A percentile compares a stretch with the other conserved stretches of the same genome.
phyloP scores from a whole-genome alignment of 2,329 filamentous ascomycete genomes.

The Diaporthe citri region DNA sequence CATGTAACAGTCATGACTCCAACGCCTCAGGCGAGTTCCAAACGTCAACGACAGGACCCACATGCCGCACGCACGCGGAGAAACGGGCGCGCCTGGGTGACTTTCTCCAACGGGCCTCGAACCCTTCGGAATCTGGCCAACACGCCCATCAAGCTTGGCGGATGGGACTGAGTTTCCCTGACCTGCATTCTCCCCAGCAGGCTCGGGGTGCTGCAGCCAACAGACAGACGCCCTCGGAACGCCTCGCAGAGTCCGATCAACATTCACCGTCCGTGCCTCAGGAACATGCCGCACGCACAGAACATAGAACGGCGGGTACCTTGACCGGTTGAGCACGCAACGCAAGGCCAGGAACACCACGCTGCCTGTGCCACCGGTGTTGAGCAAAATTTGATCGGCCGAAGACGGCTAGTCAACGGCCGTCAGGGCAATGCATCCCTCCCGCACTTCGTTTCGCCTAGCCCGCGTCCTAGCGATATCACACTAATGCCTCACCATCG shows the following conservation, averaged over 20 bases:
- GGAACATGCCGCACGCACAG: slow-evolving; percentile 24
- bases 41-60: background rate
- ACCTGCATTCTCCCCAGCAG: slow-evolving; percentile 4
- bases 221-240: slow-evolving; percentile 5
- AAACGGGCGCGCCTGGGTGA: background rate
- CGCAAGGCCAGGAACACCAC: background rate
- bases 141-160: background rate
- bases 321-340: slow-evolving; percentile 4
- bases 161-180: background rate
- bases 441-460: slow-evolving; percentile 26
- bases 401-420: slow-evolving; percentile 17
- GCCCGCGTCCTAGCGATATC: slow-evolving; percentile 6
- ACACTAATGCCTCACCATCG: slow-evolving; percentile 39
- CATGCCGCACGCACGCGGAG: slow-evolving; percentile 2
- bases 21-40: background rate
- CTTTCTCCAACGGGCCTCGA: background rate
- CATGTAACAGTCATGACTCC: slow-evolving; percentile 15
- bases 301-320: slow-evolving; percentile 2
- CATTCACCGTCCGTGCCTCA: slow-evolving; percentile 23
- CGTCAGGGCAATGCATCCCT: slow-evolving; percentile 15
- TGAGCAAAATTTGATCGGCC: slow-evolving; percentile 28
- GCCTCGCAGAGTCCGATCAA: slow-evolving; percentile 15
- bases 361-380: slow-evolving; percentile 1
- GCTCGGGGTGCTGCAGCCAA: slow-evolving; percentile 8
- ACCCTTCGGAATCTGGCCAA: slow-evolving; percentile 4